Base-by-base conservation (phyloP, 345 rosid genomes). In the Bruguiera parviflora region DNA sequence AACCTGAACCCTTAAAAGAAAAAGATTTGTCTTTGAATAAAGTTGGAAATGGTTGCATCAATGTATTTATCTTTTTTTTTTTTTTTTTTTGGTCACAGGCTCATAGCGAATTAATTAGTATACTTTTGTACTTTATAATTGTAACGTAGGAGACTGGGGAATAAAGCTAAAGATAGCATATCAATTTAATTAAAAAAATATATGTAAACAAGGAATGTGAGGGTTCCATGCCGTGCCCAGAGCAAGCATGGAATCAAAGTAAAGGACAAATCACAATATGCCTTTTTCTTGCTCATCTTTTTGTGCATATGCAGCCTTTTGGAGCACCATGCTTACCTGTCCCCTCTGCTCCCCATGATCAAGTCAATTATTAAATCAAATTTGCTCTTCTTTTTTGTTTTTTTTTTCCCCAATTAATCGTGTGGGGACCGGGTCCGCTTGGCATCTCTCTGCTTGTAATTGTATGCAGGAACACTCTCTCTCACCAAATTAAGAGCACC, bases 231-330 rank as follows among this genome's bases (percentile, higher is more conserved):
- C 2, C 64, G 32, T 1, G 62, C 62, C 5, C 21, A 33, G 60
- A 49, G 31, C 15, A 71, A 71, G 64, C 47, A 52, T 35, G 79
- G 49, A 73, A 70, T 72, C 84, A 72, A 66, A 66, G 69, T 72
- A 75, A 68, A 78, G 66, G 81, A 72, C 78, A 78, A 78, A 75
- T 53, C 76, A 67, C 35, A 64, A 37, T 37, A 66, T 70, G 73
- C 22, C 33, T 51, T 22, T 58, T 55, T 46, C 16, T 46, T 52
- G 70, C 65, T 58, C 65, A 2, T 71, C 74, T 68, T 71, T 75
- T 69, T 28, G 70, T 61, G 25, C 77, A 66, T 70, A 52, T 63
- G 80, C 46, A 76, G 77, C 65, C 78, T 76, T 76, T 80, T 69
- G 58, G 51, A 76, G 53, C 71, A 27, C 78, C 78, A 73, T 58